phyloP scores from a whole-genome alignment of 169 alveolate species.

The Cyclospora cayetanensis region DNA sequence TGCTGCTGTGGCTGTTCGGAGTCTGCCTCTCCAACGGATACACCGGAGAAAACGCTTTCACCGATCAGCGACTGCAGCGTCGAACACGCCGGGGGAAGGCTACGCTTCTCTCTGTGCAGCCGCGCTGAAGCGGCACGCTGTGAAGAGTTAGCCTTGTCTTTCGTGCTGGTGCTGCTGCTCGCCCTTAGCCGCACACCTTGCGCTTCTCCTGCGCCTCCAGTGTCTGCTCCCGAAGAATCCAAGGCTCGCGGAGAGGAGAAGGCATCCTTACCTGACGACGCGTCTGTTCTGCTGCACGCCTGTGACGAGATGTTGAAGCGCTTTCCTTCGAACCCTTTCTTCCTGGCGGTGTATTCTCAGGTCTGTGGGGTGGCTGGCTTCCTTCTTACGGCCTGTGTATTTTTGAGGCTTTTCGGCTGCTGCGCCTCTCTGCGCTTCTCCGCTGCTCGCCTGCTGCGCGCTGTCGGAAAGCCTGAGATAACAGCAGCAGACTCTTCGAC shows the following conservation, averaged over 20 bases:
- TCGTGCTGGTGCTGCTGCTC: slow-evolving; percentile 43
- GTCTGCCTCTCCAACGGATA: neutral
- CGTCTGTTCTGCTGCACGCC: neutral
- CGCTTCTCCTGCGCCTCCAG: neutral
- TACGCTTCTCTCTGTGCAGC: slow-evolving; percentile 29
- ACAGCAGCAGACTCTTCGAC: too few species aligned
- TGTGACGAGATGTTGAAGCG: neutral
- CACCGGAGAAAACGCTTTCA: neutral
- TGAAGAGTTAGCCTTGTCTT: slow-evolving; percentile 36
- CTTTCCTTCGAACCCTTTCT: slow-evolving; percentile 44
- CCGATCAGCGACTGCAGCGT: neutral
- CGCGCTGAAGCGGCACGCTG: slow-evolving; percentile 32
- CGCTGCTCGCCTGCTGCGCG: too few species aligned
- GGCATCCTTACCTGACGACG: neutral
- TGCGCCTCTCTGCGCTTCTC: too few species aligned
- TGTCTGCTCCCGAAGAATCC: neutral
- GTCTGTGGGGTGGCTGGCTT: neutral
- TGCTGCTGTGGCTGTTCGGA: slow-evolving; percentile 7
- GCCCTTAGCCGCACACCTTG: neutral
- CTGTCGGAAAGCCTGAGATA: too few species aligned
- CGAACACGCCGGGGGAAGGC: neutral
- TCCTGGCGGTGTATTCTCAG: slow-evolving; percentile 43
- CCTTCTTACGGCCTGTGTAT: too few species aligned
- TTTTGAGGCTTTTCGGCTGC: too few species aligned
- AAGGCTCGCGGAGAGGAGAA: neutral